Conservation (phyloP, 306 rosid species). For the Alnus glutinosa region DNA sequence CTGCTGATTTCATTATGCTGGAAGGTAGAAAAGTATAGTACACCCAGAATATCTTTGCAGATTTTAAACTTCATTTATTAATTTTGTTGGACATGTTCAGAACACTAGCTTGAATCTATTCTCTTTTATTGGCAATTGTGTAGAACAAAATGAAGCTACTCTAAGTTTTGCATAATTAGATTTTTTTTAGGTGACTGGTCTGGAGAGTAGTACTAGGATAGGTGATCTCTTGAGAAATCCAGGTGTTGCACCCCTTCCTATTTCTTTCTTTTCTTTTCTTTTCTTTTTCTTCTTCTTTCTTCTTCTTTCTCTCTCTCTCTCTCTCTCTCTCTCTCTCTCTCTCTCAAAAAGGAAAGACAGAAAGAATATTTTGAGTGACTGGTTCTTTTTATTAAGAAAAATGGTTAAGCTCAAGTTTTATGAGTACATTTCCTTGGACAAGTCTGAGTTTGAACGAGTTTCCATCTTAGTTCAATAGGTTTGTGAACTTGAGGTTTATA, state of each 20-base stretch:
- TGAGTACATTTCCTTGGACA: no score
- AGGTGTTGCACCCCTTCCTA: background rate
- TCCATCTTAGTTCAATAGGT: background rate
- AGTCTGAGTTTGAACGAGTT: background rate
- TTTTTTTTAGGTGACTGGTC: background rate
- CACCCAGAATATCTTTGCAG: background rate
- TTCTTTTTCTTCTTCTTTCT: no score
- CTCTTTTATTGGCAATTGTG: no score
- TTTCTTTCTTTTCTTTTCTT: background rate
- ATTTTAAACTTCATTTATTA: background rate
- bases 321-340: no score
- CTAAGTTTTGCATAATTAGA: background rate
- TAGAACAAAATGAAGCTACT: background rate
- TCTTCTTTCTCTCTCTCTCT: no score
- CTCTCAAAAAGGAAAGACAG: background rate
- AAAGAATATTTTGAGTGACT: no score
- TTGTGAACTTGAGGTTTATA: background rate
- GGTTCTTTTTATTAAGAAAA: no score
- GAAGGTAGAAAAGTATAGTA: background rate
- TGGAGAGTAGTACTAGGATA: background rate
- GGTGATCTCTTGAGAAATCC: background rate
- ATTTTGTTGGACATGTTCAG: conserved; percentile 1
- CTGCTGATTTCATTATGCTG: background rate
- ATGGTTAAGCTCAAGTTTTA: no score
- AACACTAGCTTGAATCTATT: background rate